phyloP scores from a whole-genome alignment of 768 basidiomycete genomes.

The Rhodotorula taiwanensis region DNA sequence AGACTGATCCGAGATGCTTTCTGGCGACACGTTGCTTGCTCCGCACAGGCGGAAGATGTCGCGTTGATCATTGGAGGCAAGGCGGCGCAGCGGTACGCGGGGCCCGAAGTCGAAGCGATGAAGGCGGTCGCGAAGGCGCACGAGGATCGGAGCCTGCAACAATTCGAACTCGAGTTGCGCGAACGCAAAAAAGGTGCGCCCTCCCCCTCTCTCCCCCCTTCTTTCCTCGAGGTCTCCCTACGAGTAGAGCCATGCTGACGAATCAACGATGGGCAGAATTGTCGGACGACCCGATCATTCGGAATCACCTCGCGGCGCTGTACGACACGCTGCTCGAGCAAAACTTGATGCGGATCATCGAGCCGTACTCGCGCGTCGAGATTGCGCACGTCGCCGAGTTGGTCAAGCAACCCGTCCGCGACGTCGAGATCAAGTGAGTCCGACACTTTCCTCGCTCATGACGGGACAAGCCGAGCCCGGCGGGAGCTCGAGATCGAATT shows the following conservation, averaged over 20 bases:
- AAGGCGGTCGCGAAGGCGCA: slow-evolving; percentile 90
- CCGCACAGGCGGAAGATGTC: slow-evolving; percentile 81
- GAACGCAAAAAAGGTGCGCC: slow-evolving; percentile 71
- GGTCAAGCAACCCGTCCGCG: slow-evolving; percentile 79
- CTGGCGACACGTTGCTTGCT: not conserved
- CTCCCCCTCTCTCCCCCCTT: not conserved
- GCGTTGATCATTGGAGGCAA: slow-evolving; percentile 78
- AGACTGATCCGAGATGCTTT: too few relatives aligned
- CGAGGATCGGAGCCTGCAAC: slow-evolving; percentile 76
- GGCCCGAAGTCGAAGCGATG: slow-evolving; percentile 90
- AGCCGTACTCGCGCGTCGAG: slow-evolving; percentile 90
- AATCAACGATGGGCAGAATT: slow-evolving; percentile 58
- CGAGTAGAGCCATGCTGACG: not conserved
- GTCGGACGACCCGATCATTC: slow-evolving; percentile 89
- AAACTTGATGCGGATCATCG: slow-evolving; percentile 87
- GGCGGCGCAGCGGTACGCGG: slow-evolving; percentile 77
- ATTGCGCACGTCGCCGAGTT: slow-evolving; percentile 76
- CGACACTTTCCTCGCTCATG: too few relatives aligned
- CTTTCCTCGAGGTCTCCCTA: not conserved
- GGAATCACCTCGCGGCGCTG: slow-evolving; percentile 82
- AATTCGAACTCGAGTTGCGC: slow-evolving; percentile 78
- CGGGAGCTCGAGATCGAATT: too few relatives aligned
- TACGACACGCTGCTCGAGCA: slow-evolving; percentile 96
- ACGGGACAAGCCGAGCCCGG: too few relatives aligned
- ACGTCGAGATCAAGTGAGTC: slow-evolving; percentile 82